Evolutionary conservation across 805 yeast species (phyloP), one percentile per base, ranked within the genome.

Genomic region (Pichia heedii): DNA sequence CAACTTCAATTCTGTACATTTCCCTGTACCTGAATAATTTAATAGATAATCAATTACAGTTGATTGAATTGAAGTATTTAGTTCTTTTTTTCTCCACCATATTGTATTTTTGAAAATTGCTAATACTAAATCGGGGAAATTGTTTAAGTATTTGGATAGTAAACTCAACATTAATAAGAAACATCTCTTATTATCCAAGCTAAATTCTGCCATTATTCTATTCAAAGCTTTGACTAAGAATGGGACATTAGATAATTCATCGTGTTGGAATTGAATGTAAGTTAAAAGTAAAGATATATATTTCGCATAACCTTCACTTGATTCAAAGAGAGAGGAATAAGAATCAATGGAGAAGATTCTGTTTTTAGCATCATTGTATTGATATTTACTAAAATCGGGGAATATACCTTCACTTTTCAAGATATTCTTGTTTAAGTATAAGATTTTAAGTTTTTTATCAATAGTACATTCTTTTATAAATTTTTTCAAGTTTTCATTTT

Each of bases 241-340:
- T 1, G 65, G 61, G 0, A 76, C 62, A 16, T 36, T 34, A 4
- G 20, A 27, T 4, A 22, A 18, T 3, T 65, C 62, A 29, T 69
- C 67, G 22, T 55, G 52, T 27, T 41, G 42, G 15, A 19, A 7
- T 21, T 42, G 47, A 11, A 73, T 63, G 1, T 77, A 68, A 3
- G 61, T 48, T 42, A 65, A 58, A 12, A 82, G 48, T 39, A 79
- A 76, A 2, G 70, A 69, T 1, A 78, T 58, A 27, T 84, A 63
- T 51, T 77, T 79, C 12, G 94, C 61, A 60, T 76, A 88, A 1
- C 96, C 97, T 55, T 82, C 87, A 21, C 78, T 66, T 48, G 83
- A 83, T 58, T 89, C 96, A 40, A 78, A 75, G 8, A 85, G 53
- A 16, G 87, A 64, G 45, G 84, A 82, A 63, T 68, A 86, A 3